phyloP scores from a whole-genome alignment of 495 filamentous ascomycete genomes.

The Alectoria sarmentosa region DNA sequence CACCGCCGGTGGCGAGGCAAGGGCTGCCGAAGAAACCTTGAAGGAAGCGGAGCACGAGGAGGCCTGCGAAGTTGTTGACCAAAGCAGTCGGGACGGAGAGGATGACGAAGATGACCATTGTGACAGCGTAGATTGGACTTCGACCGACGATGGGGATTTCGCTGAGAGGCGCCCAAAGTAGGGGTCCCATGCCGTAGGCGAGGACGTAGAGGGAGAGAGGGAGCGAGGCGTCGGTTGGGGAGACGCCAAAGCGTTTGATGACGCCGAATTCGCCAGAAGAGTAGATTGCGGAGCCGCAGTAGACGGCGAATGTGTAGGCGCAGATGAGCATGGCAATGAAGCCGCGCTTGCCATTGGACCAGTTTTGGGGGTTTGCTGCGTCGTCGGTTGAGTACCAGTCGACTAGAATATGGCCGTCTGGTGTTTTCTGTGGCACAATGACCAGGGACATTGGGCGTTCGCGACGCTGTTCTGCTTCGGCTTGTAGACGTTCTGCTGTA shows the following conservation, averaged over 20 bases:
- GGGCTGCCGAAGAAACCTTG: slow-evolving; percentile 48
- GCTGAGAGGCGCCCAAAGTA: slow-evolving; percentile 44
- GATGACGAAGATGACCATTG: slow-evolving; percentile 45
- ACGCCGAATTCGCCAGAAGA: slow-evolving; percentile 33
- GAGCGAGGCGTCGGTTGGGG: slow-evolving; percentile 39
- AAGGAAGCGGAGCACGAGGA: slow-evolving; percentile 48
- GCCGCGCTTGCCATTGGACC: slow-evolving; percentile 36
- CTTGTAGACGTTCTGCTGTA: slow-evolving; percentile 36
- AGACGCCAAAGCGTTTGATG: slow-evolving; percentile 39
- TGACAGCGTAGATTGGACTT: slow-evolving; percentile 42
- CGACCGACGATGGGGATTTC: slow-evolving; percentile 47
- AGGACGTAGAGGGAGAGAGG: slow-evolving; percentile 47
- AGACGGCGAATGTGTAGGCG: slow-evolving; percentile 41
- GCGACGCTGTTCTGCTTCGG: slow-evolving; percentile 36
- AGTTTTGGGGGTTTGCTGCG: slow-evolving; percentile 49
- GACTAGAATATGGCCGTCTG: slow-evolving; percentile 45
- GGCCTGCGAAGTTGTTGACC: slow-evolving; percentile 44
- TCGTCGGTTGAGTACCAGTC: slow-evolving; percentile 51
- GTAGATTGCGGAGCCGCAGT: slow-evolving; percentile 44
- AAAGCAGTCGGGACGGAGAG: slow-evolving; percentile 42
- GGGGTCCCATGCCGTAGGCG: slow-evolving; percentile 39
- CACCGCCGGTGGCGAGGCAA: slow-evolving; percentile 47
- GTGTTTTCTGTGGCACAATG: slow-evolving; percentile 37
- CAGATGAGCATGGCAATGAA: slow-evolving; percentile 40
- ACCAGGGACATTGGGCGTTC: slow-evolving; percentile 42